Evolutionary conservation across 345 rosid species (phyloP), one percentile per base, ranked within the genome.

Genomic region (Aegle marmelos): DNA sequence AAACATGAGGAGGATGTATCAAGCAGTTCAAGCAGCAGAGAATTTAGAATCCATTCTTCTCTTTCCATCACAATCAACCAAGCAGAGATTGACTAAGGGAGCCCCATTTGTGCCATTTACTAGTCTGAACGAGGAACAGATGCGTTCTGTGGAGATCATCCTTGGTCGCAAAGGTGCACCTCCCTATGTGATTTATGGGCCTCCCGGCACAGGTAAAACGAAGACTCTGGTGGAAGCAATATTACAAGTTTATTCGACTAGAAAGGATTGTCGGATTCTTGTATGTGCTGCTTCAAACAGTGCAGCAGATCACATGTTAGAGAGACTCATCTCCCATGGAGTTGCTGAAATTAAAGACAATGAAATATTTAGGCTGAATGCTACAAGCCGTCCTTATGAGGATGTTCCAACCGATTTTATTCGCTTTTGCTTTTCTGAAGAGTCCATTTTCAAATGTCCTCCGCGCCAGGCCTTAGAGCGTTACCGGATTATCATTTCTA

Each of bases 201-300:
- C 94, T 66, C 94, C 94, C 6, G 94, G 94, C 14, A 90, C 94
- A 0, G 94, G 91, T 19, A 90, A 90, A 80, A 89, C 91, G 8
- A 77, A 68, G 88, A 89, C 94, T 13, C 28, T 90, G 70, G 88
- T 89, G 62, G 92, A 90, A 77, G 88, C 91, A n/a, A 83, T 86
- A 16, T 76, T 87, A 4, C 92, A 90, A 78, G 63, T 90, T 8
- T 89, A 89, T 64, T 62, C 54, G 7, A 79, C 53, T 0, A 50
- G 83, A 57, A 64, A 70, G 41, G 27, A 79, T 76, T 54, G 83
- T 56, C 86, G 86, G 71, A 80, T 85, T 79, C 91, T 90, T 62
- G 80, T 85, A 4, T 90, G 94, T 50, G 92, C 94, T 9, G 86
- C 91, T 50, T 90, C 94, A 64, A 90, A 90, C 72, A 90, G 86